Evolutionary conservation across 2,329 filamentous ascomycete species (phyloP), one percentile per base, ranked within the genome.

Genomic region (Fusarium virguliforme): DNA sequence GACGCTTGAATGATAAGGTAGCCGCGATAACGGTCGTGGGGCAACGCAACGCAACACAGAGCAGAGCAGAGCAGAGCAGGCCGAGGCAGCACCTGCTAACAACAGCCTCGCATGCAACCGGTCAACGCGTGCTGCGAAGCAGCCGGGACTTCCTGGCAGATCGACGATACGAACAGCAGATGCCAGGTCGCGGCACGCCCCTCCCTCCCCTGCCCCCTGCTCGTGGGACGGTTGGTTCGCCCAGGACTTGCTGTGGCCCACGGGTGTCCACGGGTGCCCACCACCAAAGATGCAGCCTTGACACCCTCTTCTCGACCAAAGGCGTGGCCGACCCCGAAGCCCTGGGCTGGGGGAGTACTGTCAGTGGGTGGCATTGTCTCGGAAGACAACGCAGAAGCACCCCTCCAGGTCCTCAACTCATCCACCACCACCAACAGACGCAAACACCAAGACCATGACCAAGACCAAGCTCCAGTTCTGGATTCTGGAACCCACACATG

Each of bases 71-170:
- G 24, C 24, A 28, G n/a, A 48, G 26, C 26, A 46, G 15, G 41
- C 22, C 41, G 15, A 7, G 37, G 37, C n/a, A 48, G 59, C 38
- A 62, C 51, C 26, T 24, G 38, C n/a, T 35, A 55, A 24, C 34
- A 65, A 46, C 57, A 51, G 67, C 69, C 65, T 67, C 63, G 67
- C 67, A 67, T 76, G 74, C 69, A 75, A 70, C 72, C 74, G 75
- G 74, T 77, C 75, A 76, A 65, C 24, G 62, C 60, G 65, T 30
- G 37, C 58, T 60, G 62, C 35, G 56, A 53, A 37, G 35, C 18
- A 28, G 32, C 18, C 60, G 57, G 59, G 58, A 65, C 67, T 62
- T 63, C 61, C 59, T 63, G 43, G 56, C 54, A 62, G 62, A 75
- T 75, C 60, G 69, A 74, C 66, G 65, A 72, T 69, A 67, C 72